Evolutionary conservation across 345 rosid genomes (phyloP).

Genomic region (Acer campestre): DNA sequence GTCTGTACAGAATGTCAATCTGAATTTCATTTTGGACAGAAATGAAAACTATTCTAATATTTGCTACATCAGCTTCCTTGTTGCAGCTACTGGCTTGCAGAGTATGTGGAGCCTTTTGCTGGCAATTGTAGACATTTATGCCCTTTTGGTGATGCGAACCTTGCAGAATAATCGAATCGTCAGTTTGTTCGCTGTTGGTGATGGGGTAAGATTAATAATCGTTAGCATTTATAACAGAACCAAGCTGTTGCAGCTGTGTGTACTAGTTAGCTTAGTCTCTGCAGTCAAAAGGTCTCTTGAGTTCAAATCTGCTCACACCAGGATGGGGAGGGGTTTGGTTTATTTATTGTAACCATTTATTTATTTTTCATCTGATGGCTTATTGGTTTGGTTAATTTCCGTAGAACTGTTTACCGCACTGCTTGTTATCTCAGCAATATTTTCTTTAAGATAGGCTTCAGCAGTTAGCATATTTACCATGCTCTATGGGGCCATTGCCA

Average conservation of each 20-base stretch:
- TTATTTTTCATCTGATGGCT: neutral
- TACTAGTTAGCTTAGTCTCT: neutral
- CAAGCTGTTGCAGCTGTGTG: neutral
- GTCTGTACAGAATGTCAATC: neutral
- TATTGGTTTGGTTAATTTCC: conserved; percentile 1
- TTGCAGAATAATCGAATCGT: conserved; percentile 57
- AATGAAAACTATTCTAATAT: conserved; percentile 19
- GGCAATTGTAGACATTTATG: conserved; percentile 60
- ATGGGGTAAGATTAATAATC: conserved; percentile 60
- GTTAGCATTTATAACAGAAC: neutral
- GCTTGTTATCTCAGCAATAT: neutral
- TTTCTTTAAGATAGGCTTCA: neutral
- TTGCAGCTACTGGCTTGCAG: conserved; percentile 79
- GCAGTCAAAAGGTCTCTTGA: no score
- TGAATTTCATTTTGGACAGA: conserved; percentile 14
- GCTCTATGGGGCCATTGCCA: neutral
- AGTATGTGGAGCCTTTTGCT: conserved; percentile 68
- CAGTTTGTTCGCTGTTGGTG: conserved; percentile 60
- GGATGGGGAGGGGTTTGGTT: neutral
- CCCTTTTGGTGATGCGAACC: conserved; percentile 69
- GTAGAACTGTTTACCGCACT: neutral
- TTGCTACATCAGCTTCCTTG: conserved; percentile 65
- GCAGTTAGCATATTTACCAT: neutral
- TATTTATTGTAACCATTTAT: neutral
- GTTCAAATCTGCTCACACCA: neutral